phyloP scores from a whole-genome alignment of 2,329 filamentous ascomycete species.

The Rutstroemia sp. region DNA sequence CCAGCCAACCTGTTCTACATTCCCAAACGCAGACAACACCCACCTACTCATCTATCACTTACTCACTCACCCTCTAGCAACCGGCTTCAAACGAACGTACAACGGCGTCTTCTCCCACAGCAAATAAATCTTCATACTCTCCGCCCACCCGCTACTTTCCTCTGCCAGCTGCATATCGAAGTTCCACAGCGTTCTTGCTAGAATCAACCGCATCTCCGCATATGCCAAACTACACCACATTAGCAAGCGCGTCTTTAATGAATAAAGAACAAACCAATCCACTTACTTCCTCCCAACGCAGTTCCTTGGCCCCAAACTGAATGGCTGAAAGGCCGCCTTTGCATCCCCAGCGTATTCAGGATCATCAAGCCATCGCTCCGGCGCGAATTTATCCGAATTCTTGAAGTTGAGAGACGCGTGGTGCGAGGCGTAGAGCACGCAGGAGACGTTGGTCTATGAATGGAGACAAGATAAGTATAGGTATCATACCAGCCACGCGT shows the following conservation, averaged over 20 bases:
- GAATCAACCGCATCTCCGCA: constrained; percentile 14
- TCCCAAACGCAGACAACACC: too few relatives aligned
- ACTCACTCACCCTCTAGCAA: neutral
- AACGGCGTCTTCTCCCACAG: neutral
- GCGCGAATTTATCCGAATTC: constrained; percentile 8
- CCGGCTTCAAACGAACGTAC: neutral
- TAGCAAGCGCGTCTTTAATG: neutral
- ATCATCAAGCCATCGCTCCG: constrained; percentile 29
- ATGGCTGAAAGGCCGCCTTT: constrained; percentile 6
- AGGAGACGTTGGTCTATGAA: constrained; percentile 7
- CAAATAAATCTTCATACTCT: neutral
- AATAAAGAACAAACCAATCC: neutral
- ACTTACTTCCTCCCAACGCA: constrained; percentile 14
- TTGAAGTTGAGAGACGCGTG: constrained; percentile 6
- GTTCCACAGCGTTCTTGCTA: constrained; percentile 12
- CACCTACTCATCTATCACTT: neutral
- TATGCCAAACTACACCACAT: constrained; percentile 8
- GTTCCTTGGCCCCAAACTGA: constrained; percentile 12
- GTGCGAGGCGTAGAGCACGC: neutral
- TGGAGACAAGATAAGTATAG: too few relatives aligned
- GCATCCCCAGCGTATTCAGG: constrained; percentile 7
- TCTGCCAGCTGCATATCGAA: constrained; percentile 10
- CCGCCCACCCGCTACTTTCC: neutral
- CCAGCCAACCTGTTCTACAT: too few relatives aligned
- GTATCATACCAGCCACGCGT: neutral